These are phyloP conservation scores for Plasmodium gaboni DNA, from an alignment of 169 alveolate species.

Conservation along the genomic window DNA sequence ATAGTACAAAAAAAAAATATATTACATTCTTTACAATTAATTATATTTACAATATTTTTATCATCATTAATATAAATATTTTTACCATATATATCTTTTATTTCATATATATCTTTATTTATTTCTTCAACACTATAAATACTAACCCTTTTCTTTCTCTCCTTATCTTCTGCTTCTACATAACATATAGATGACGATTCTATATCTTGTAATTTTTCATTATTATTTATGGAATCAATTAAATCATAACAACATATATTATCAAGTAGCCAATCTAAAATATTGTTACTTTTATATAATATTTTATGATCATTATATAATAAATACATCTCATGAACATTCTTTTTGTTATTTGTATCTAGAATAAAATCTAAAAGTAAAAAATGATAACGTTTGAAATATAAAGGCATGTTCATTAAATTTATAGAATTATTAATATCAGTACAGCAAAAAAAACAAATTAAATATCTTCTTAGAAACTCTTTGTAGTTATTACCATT, in stretches of 20 bases:
- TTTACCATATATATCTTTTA: slow-evolving; percentile 15
- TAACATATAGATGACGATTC: neutral
- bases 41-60: slow-evolving; percentile 50
- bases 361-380: slow-evolving; percentile 51
- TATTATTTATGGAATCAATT: too few relatives aligned
- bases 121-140: slow-evolving; percentile 15
- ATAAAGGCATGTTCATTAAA: slow-evolving; percentile 31
- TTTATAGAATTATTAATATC: slow-evolving; percentile 32
- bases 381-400: slow-evolving; percentile 27
- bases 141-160: neutral
- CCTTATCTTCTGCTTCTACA: neutral
- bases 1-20: slow-evolving; percentile 30
- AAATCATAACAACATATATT: slow-evolving; percentile 8
- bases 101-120: slow-evolving; percentile 41
- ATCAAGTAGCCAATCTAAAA: slow-evolving; percentile 32
- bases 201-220: neutral
- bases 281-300: slow-evolving; percentile 37
- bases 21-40: slow-evolving; percentile 61
- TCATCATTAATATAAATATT: slow-evolving; percentile 34
- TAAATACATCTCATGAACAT: slow-evolving; percentile 56
- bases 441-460: slow-evolving; percentile 34
- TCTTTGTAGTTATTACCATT: slow-evolving; percentile 35
- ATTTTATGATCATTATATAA: slow-evolving; percentile 28
- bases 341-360: slow-evolving; percentile 37
- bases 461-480: slow-evolving; percentile 27